These are phyloP conservation scores for Viridothelium virens DNA, from an alignment of 495 filamentous ascomycete species.

Conservation along the genomic window DNA sequence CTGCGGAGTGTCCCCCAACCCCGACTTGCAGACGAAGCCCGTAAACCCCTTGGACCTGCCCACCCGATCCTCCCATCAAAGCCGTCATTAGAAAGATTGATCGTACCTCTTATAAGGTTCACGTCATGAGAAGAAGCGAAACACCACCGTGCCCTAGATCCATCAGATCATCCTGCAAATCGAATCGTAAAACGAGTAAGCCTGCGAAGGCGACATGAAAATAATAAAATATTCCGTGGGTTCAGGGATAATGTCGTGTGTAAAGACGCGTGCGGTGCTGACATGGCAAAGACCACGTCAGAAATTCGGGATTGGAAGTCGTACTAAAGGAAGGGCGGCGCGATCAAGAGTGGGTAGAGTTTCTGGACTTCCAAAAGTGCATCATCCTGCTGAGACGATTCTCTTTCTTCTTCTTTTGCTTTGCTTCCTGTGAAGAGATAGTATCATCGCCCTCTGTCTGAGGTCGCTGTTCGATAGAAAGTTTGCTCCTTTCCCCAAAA, in stretches of 20 bases:
- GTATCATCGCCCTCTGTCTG: slow-evolving; percentile 44
- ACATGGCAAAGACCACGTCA: not conserved
- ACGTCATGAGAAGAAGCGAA: not conserved
- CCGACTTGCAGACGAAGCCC: not conserved
- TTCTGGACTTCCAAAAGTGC: slow-evolving; percentile 67
- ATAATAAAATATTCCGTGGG: not conserved
- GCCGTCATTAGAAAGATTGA: not conserved
- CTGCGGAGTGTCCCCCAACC: not conserved
- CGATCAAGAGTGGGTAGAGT: slow-evolving; percentile 12
- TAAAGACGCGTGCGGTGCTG: not conserved
- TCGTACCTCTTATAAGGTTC: slow-evolving; percentile 3
- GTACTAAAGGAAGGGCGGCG: too few species aligned
- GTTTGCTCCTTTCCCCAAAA: slow-evolving; percentile 70
- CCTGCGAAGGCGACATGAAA: not conserved
- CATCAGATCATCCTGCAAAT: slow-evolving; percentile 7
- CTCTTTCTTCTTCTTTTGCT: slow-evolving; percentile 57
- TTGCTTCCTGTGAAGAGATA: slow-evolving; percentile 49
- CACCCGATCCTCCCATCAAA: not conserved
- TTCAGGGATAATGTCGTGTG: not conserved
- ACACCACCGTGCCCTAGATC: not conserved
- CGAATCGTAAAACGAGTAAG: not conserved
- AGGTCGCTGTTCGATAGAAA: slow-evolving; percentile 62
- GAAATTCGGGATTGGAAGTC: not conserved
- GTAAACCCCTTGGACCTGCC: not conserved
- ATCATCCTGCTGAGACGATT: slow-evolving; percentile 72